Conservation (phyloP, 352 stramenopile genomes). For the Globisporangium sylvaticum region DNA sequence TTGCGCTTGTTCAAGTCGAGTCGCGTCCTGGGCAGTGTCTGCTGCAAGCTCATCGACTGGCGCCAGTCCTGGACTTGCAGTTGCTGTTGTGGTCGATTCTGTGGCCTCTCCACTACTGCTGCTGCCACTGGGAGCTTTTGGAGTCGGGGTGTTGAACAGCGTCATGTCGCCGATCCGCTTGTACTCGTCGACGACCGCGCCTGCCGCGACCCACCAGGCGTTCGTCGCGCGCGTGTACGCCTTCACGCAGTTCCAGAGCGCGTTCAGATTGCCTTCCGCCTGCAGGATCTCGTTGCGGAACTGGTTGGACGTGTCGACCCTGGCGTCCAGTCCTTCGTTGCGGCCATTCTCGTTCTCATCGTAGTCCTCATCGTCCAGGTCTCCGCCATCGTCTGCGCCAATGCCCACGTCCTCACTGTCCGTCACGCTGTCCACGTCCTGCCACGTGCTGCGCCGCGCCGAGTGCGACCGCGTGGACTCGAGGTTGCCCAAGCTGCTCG, state of each 20-base stretch:
- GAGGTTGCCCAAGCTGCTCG: slow-evolving; percentile 11
- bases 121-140: not conserved
- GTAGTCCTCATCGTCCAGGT: slow-evolving; percentile 13
- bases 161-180: slow-evolving; percentile 52
- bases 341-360: not conserved
- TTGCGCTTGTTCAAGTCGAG: not conserved
- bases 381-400: slow-evolving; percentile 16
- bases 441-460: slow-evolving; percentile 28
- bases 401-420: slow-evolving; percentile 62
- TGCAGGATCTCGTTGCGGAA: slow-evolving; percentile 79
- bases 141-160: slow-evolving; percentile 29
- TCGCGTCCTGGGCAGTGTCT: not conserved
- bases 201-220: slow-evolving; percentile 50
- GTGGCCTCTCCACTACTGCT: not conserved
- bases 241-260: slow-evolving; percentile 70
- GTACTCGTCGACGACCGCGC: slow-evolving; percentile 61
- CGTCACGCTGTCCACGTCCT: slow-evolving; percentile 50
- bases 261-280: slow-evolving; percentile 63
- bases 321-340: not conserved
- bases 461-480: slow-evolving; percentile 12
- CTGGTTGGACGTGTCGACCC: slow-evolving; percentile 28
- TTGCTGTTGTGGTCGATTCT: not conserved
- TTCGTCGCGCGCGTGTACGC: slow-evolving; percentile 59
- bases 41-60: not conserved
- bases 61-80: not conserved